These are phyloP conservation scores for Colletotrichum tanaceti DNA, from an alignment of 2,329 filamentous ascomycete genomes.

Conservation along the genomic window DNA sequence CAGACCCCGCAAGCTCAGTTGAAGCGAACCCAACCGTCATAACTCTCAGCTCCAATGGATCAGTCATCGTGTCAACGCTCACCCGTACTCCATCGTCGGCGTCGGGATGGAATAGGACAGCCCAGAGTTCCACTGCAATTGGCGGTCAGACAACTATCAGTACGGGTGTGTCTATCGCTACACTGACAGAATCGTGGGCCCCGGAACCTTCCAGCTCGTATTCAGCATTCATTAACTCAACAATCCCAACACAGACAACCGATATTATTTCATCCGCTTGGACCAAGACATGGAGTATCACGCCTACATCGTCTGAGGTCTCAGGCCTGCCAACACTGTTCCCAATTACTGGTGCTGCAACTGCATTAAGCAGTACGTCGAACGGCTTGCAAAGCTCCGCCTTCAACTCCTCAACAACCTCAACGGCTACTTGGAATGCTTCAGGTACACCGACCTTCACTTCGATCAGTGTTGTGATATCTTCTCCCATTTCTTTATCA, in stretches of 20 bases:
- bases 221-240: background rate
- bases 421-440: background rate
- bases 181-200: background rate
- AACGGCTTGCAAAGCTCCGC: background rate
- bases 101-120: slow-evolving; percentile 12
- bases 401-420: background rate
- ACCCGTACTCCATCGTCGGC: background rate
- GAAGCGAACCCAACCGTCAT: background rate
- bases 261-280: background rate
- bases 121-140: background rate
- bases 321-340: background rate
- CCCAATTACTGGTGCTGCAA: background rate
- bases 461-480: too few relatives aligned
- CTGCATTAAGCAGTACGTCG: background rate
- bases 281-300: background rate
- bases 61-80: background rate
- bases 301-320: background rate
- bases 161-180: background rate
- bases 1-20: background rate
- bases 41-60: slow-evolving; percentile 1
- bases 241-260: background rate
- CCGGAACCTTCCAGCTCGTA: background rate
- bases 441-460: background rate
- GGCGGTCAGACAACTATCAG: background rate
- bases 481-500: background rate